Evolutionary conservation across 2,329 filamentous ascomycete species (phyloP).

Genomic region (Colletotrichum liriopes): DNA sequence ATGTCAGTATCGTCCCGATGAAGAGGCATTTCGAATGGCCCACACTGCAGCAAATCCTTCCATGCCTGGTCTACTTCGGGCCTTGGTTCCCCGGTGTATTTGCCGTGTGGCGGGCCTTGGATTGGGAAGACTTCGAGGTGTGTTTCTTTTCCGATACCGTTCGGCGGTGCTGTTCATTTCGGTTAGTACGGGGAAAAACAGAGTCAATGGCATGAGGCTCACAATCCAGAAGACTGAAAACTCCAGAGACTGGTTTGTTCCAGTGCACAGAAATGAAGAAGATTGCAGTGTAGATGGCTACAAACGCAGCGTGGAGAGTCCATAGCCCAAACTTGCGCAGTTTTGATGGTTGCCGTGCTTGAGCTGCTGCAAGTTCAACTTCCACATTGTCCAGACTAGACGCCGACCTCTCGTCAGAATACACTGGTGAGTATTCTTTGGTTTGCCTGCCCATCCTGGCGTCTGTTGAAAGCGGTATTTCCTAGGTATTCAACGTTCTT

Average conservation of each 20-base stretch:
- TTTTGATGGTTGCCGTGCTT: not conserved
- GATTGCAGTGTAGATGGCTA: conserved; percentile 22
- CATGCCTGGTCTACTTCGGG: conserved; percentile 39
- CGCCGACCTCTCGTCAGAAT: conserved; percentile 21
- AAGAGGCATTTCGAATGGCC: not conserved
- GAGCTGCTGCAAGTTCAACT: not conserved
- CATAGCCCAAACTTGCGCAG: conserved; percentile 16
- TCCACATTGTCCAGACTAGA: conserved; percentile 30
- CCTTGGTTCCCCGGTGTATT: conserved; percentile 36
- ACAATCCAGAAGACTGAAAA: conserved; percentile 39
- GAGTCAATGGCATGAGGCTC: not conserved
- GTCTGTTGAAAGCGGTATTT: not conserved
- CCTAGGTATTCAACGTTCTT: not conserved
- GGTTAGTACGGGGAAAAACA: not conserved
- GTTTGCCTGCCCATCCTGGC: conserved; percentile 7
- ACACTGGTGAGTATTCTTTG: conserved; percentile 19
- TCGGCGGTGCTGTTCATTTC: conserved; percentile 19
- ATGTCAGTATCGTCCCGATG: not conserved
- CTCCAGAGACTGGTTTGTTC: not conserved
- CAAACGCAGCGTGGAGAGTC: conserved; percentile 24
- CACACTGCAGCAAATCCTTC: conserved; percentile 38
- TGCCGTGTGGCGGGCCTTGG: conserved; percentile 39
- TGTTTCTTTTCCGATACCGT: conserved; percentile 21
- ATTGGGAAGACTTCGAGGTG: conserved; percentile 39
- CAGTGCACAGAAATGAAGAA: conserved; percentile 8